Evolutionary conservation across 805 yeast species (phyloP), one percentile per base, ranked within the genome.

Genomic region (Spathaspora sp.): DNA sequence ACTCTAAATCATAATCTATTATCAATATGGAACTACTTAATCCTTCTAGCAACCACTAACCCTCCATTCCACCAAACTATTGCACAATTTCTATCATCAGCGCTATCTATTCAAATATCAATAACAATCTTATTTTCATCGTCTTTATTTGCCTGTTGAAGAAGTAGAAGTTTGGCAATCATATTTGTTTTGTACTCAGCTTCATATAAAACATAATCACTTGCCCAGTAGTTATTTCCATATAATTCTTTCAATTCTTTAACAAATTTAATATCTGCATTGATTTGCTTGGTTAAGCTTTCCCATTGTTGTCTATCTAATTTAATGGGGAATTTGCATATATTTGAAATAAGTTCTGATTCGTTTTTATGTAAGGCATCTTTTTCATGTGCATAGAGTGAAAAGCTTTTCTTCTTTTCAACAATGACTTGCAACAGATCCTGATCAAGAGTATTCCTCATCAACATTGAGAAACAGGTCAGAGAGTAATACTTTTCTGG

Each of bases 371-470:
- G 88, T 40, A 86, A 77, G 57, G 89, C 89, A 50, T 77, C 80
- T 58, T 80, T 81, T 61, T 90, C 97, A 6, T 77, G 67, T 5
- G 82, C 82, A 64, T 89, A 90, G 42, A 90, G 63, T 2, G 74
- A 69, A 17, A 71, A 66, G 18, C 66, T 17, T 14, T 29, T 29
- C 39, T 31, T 35, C n/a, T 45, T 45, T 70, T 5, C 55, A 51
- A 8, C 38, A 11, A 32, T 17, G 28, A 8, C 39, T 29, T 16
- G 31, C 20, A 51, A 42, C 40, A 20, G 20, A 10, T 45, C 23
- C 11, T 39, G 29, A 42, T 52, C 47, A 12, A 52, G 49, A 16
- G 52, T 49, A 28, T 49, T 49, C 38, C 52, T 42, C 14, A 49
- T 19, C 11, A 52, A 32, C 35, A 49, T 40, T 5, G 46, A 38